These are phyloP conservation scores for Pleurotus platypus DNA, from an alignment of 768 basidiomycete genomes.

Conservation along the genomic window DNA sequence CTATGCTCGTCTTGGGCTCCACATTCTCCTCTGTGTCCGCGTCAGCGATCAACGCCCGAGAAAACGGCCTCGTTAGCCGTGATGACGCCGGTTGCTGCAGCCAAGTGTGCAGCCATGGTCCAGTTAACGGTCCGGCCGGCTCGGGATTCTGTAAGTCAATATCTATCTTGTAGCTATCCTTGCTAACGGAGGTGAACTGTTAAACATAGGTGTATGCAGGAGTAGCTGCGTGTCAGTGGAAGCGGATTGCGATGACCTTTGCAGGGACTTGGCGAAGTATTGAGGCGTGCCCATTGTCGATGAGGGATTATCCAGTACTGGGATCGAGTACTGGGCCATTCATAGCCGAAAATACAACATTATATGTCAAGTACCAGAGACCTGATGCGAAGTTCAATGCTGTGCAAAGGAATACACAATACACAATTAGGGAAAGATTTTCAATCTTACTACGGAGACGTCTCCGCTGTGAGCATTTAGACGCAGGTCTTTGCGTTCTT, in stretches of 20 bases:
- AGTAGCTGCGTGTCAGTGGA: slow-evolving; percentile 5
- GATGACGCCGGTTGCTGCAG: background rate
- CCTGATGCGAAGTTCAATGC: too few species aligned
- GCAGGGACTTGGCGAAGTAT: background rate
- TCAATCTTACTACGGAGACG: too few species aligned
- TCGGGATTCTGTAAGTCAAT: background rate
- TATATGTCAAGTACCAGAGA: too few species aligned
- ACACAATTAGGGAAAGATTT: too few species aligned
- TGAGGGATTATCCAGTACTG: too few species aligned
- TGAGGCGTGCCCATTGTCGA: too few species aligned
- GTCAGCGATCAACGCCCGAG: background rate
- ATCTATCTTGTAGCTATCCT: background rate
- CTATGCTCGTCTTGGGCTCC: slow-evolving; percentile 2
- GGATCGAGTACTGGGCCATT: too few species aligned
- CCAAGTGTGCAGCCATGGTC: slow-evolving; percentile 4
- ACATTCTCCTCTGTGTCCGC: background rate
- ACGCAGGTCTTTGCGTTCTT: too few species aligned
- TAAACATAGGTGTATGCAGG: background rate
- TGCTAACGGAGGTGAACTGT: background rate
- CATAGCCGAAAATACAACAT: too few species aligned
- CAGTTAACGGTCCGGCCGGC: background rate
- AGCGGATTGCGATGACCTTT: background rate
- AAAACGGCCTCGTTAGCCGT: background rate
- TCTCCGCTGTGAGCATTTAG: too few species aligned
- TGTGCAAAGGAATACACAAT: too few species aligned